A percentile compares a stretch with the other conserved stretches of the same genome.
phyloP scores from a whole-genome alignment of 768 basidiomycete genomes.

The Mrakia frigida region DNA sequence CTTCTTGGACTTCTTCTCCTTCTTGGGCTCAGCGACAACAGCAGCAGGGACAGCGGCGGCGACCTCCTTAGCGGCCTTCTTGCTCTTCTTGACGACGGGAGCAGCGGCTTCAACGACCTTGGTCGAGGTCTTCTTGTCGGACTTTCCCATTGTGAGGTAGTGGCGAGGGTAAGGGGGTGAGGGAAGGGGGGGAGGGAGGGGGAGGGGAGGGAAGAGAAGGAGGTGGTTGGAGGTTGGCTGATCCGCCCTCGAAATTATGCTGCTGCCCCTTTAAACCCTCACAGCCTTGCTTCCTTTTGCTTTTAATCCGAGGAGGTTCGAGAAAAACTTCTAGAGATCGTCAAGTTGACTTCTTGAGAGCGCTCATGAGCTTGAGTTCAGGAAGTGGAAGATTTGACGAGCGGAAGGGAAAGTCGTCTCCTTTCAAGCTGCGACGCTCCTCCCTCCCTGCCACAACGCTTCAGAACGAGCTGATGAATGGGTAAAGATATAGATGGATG shows the following conservation, averaged over 20 bases:
- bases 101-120: slow-evolving; percentile 1
- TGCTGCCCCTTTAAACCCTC: no score
- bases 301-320: no score
- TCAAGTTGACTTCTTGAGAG: no score
- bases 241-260: not conserved
- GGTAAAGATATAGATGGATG: no score
- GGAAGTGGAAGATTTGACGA: no score
- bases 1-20: slow-evolving; percentile 41
- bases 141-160: slow-evolving; percentile 26
- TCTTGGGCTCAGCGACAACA: slow-evolving; percentile 29
- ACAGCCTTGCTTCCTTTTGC: no score
- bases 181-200: not conserved
- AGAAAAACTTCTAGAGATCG: no score
- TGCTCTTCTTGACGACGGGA: slow-evolving; percentile 1
- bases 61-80: slow-evolving; percentile 32
- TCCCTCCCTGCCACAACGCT: no score
- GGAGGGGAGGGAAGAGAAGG: not conserved
- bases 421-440: no score
- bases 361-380: no score
- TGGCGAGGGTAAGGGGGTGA: not conserved
- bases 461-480: no score
- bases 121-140: slow-evolving; percentile 20
- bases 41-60: slow-evolving; percentile 31
- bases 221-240: not conserved
- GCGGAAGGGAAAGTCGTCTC: not conserved